phyloP scores from a whole-genome alignment of 2,329 filamentous ascomycete species.

The Phaeoacremonium minimum region DNA sequence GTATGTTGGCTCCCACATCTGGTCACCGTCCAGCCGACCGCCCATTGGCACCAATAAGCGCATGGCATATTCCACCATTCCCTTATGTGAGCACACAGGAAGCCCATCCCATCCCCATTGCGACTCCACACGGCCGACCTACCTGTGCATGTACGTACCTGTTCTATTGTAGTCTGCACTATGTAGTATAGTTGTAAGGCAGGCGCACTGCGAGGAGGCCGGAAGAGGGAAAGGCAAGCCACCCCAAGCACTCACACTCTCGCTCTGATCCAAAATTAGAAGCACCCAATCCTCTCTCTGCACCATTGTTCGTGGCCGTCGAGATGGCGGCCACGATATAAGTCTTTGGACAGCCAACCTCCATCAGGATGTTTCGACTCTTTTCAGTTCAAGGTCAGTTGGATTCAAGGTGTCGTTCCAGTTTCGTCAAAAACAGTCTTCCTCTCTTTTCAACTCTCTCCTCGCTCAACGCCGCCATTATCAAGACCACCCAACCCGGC shows the following conservation, averaged over 20 bases:
- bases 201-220: neutral
- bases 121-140: too few species aligned
- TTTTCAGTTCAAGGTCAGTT: constrained; percentile 36
- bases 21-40: constrained; percentile 19
- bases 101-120: constrained; percentile 8
- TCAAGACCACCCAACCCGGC: too few species aligned
- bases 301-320: constrained; percentile 26
- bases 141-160: constrained; percentile 1
- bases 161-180: too few species aligned
- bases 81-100: constrained; percentile 9
- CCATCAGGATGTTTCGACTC: constrained; percentile 32
- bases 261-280: constrained; percentile 40
- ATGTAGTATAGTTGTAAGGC: constrained; percentile 11
- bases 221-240: too few species aligned
- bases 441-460: constrained; percentile 27
- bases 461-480: constrained; percentile 26
- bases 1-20: constrained; percentile 20
- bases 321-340: constrained; percentile 50
- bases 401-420: constrained; percentile 48
- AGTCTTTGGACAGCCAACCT: constrained; percentile 47
- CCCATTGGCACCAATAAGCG: constrained; percentile 22
- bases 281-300: constrained; percentile 26
- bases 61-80: constrained; percentile 7
- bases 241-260: too few species aligned
- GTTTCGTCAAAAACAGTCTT: constrained; percentile 33